A percentile compares a stretch with the other conserved stretches of the same genome.
Evolutionary conservation across 176 grass and related monocot species (phyloP).

Genomic region (Guadua angustifolia): DNA sequence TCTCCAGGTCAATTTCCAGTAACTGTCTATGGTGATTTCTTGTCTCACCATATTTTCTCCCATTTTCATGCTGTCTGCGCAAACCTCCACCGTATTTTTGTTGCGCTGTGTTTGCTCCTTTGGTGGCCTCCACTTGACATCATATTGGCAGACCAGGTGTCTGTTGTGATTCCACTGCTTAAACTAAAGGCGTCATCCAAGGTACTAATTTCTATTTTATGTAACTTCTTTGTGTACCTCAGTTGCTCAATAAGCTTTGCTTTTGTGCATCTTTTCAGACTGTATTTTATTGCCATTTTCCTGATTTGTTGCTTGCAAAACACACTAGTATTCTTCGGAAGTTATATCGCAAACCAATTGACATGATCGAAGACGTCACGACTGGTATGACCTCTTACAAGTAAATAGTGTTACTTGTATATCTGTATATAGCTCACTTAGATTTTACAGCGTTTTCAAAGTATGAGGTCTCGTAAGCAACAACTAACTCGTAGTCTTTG

Average conservation of each 20-base stretch:
- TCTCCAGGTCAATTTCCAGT: conserved; percentile 51
- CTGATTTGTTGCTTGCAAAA: conserved; percentile 62
- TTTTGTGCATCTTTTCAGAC: conserved; percentile 43
- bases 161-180: conserved; percentile 56
- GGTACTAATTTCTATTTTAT: conserved; percentile 39
- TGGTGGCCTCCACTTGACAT: conserved; percentile 52
- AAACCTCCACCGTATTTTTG: conserved; percentile 49
- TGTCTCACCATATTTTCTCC: conserved; percentile 60
- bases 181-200: conserved; percentile 49
- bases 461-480: too few relatives aligned
- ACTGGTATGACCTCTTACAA: conserved; percentile 61
- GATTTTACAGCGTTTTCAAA: too few relatives aligned
- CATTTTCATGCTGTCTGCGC: conserved; percentile 60
- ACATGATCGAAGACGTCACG: conserved; percentile 56
- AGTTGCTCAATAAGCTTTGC: not conserved
- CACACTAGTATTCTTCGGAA: conserved; percentile 52
- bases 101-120: conserved; percentile 49
- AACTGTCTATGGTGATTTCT: conserved; percentile 55
- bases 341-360: conserved; percentile 49
- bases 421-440: conserved; percentile 14
- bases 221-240: not conserved
- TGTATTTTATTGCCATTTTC: conserved; percentile 67
- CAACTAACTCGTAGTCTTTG: too few relatives aligned
- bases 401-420: conserved; percentile 45
- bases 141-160: conserved; percentile 48